These are phyloP conservation scores for Amylocarpus encephaloides DNA, from an alignment of 2,329 filamentous ascomycete genomes.

Conservation along the genomic window DNA sequence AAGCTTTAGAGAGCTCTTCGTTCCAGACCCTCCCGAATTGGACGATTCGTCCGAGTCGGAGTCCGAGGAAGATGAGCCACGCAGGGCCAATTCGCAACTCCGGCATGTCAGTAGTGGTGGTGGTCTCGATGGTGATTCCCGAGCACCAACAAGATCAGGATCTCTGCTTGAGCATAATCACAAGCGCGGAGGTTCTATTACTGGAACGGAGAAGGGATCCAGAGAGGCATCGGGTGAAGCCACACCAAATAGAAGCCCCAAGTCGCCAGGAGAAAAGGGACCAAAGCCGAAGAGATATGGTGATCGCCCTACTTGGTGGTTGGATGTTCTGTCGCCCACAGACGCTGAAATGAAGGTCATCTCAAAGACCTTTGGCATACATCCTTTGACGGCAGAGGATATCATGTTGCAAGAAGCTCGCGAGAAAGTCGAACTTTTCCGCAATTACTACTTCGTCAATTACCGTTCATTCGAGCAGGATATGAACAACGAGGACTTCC, in stretches of 20 bases:
- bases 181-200: constrained; percentile 12
- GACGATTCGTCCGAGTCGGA: constrained; percentile 64
- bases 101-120: constrained; percentile 31
- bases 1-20: constrained; percentile 81
- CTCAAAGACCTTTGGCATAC: constrained; percentile 88
- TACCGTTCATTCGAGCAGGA: constrained; percentile 98
- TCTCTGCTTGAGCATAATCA: constrained; percentile 24
- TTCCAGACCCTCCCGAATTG: constrained; percentile 74
- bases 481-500: constrained; percentile 76
- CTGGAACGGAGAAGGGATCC: constrained; percentile 11
- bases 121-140: constrained; percentile 38
- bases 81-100: constrained; percentile 27
- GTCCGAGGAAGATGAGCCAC: constrained; percentile 49
- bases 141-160: constrained; percentile 38
- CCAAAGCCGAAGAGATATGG: constrained; percentile 55
- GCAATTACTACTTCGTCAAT: constrained; percentile 97
- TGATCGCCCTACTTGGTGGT: constrained; percentile 90
- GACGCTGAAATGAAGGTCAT: constrained; percentile 94
- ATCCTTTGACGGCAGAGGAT: constrained; percentile 90
- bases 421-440: constrained; percentile 96
- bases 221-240: constrained; percentile 18
- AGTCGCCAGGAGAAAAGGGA: constrained; percentile 13
- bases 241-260: constrained; percentile 20
- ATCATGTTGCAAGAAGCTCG: constrained; percentile 96
- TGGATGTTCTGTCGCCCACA: constrained; percentile 85